Conservation (phyloP, 257 asterid species). For the Echites panduratus region DNA sequence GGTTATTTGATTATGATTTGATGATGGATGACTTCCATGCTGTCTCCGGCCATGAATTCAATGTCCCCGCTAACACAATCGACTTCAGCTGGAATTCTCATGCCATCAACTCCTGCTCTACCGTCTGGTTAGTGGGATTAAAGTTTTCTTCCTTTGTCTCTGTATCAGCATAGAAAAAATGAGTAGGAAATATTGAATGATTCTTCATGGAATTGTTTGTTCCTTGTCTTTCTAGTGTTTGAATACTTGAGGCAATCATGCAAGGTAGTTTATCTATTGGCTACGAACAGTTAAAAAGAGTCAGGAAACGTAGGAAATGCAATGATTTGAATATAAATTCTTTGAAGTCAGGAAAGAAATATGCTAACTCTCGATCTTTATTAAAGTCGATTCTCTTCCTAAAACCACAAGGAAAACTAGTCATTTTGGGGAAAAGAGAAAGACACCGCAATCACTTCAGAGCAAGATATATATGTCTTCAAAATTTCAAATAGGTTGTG, state of each 20-base stretch:
- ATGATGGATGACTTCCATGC: constrained; percentile 16
- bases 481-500: not conserved
- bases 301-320: not conserved
- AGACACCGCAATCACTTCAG: not conserved
- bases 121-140: constrained; percentile 4
- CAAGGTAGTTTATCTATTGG: not conserved
- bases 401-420: not conserved
- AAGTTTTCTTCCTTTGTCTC: not conserved
- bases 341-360: not conserved
- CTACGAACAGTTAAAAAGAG: not conserved
- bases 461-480: not conserved
- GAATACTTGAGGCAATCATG: not conserved
- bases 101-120: constrained; percentile 17
- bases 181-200: not conserved
- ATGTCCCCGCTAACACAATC: constrained; percentile 7
- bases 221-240: not conserved
- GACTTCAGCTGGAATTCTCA: constrained; percentile 21
- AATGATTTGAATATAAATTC: not conserved
- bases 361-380: not conserved
- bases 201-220: not conserved
- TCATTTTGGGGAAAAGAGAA: not conserved
- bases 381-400: not conserved
- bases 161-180: not conserved
- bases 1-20: constrained; percentile 28
- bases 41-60: constrained; percentile 2